Base-by-base conservation (phyloP, 208 protist species). In the Acanthamoeba culbertsoni region DNA sequence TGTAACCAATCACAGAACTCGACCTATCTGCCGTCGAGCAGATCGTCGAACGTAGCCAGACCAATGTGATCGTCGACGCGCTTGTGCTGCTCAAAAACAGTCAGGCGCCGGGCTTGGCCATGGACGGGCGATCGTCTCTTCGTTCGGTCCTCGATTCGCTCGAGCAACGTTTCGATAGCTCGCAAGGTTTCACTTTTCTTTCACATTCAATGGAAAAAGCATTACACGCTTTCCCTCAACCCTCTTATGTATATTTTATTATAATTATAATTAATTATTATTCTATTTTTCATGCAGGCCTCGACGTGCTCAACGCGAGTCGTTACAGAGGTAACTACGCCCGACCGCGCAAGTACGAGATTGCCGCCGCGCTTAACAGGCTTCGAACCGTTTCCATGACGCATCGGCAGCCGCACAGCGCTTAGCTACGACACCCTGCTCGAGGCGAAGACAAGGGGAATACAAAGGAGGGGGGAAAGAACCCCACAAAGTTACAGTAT, bases 41-140 rank as follows among this genome's bases (percentile, higher is more conserved):
- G 95, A 94, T 99, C 62, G 97, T 98, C 20, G 98, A 99, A 89
- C 96, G 97, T 43, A 97, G 97, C 28, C 98, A 99, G 94, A 93
- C 97, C 43, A 97, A 97, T 79, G 96, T 96, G 20, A 98, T 99
- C 71, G 97, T 95, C 31, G 97, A 98, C 31, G 65, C 43, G 20
- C 40, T 93, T 23, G 2, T 92, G 45, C 57, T 94, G 37, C 28
- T 94, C 33, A 57, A 89, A 28, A 33, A 88, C 51, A 65, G 20
- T 8, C 89, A 31, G 12, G 23, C 43, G 14, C 26, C 71, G 4
- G 71, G n/a, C 7, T 43, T 98, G 26, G 97, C 97, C 20, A 79
- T 97, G 97, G 86, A 91, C 91, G n/a, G 94, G 93, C 20, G 88
- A 35, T 31, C 55, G 28, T 4, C 71, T 73, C 31, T 92, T 65